Percentiles rank a stretch among this genome's conserved stretches.
These are phyloP conservation scores for Aspergillus piperis DNA, from an alignment of 2,329 filamentous ascomycete species.

Conservation along the genomic window DNA sequence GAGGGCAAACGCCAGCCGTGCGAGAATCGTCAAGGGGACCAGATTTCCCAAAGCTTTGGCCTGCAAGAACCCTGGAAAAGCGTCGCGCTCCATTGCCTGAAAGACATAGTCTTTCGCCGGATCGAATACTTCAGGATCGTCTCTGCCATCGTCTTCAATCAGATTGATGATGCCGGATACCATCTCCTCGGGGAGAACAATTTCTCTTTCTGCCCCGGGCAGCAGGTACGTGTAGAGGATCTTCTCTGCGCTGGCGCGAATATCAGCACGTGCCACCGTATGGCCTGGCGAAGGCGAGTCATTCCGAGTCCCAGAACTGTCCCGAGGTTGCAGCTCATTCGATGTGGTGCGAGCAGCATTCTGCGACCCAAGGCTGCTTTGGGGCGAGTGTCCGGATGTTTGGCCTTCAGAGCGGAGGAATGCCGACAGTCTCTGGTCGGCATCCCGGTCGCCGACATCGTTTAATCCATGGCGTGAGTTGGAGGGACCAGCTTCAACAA, in stretches of 20 bases:
- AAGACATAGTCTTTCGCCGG: conserved; percentile 98
- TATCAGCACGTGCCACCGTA: conserved; percentile 83
- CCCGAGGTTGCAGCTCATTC: conserved; percentile 53
- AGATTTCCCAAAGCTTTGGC: conserved; percentile 95
- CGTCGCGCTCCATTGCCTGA: conserved; percentile 98
- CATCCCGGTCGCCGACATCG: conserved; percentile 72
- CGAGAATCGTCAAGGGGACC: conserved; percentile 84
- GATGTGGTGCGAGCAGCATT: conserved; percentile 42
- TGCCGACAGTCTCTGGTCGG: conserved; percentile 87
- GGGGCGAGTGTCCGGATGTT: conserved; percentile 54
- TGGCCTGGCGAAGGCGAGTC: conserved; percentile 83
- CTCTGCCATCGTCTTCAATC: conserved; percentile 87
- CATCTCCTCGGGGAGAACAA: conserved; percentile 85
- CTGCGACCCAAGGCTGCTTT: conserved; percentile 53
- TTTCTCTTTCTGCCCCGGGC: conserved; percentile 93
- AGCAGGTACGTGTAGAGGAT: conserved; percentile 98
- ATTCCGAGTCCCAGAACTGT: conserved; percentile 63
- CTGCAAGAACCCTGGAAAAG: conserved; percentile 94
- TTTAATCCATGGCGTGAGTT: conserved; percentile 56
- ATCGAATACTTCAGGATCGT: conserved; percentile 97
- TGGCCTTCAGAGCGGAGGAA: conserved; percentile 69
- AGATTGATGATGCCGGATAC: conserved; percentile 80
- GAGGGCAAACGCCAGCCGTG: conserved; percentile 81
- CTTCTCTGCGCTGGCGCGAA: conserved; percentile 92
- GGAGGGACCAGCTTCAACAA: conserved; percentile 55